Evolutionary conservation across 176 grass and related monocot species (phyloP).

Genomic region (Raddia guianensis): DNA sequence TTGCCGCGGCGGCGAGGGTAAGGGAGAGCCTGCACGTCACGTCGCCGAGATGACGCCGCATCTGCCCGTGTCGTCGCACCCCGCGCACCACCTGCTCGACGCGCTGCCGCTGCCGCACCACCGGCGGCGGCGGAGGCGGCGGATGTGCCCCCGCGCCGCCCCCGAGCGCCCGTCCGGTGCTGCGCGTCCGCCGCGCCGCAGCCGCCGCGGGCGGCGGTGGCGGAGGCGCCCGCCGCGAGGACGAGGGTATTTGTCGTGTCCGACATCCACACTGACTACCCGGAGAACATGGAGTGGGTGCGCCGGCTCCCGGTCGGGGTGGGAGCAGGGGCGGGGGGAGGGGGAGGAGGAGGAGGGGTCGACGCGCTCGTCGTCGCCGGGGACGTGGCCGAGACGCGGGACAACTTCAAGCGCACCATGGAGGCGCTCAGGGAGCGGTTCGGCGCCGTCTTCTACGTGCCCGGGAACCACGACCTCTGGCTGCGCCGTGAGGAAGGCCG

Average conservation of each 20-base stretch:
- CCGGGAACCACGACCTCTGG: constrained; percentile 96
- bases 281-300: constrained; percentile 99
- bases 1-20: constrained; percentile 25
- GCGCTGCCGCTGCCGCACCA: constrained; percentile 33
- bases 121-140: constrained; percentile 20
- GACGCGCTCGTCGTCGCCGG: constrained; percentile 89
- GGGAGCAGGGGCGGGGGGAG: neutral
- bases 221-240: neutral
- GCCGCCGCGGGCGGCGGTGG: constrained; percentile 10
- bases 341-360: neutral
- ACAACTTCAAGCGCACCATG: constrained; percentile 78
- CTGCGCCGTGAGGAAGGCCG: constrained; percentile 69
- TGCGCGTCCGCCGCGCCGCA: constrained; percentile 24
- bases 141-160: constrained; percentile 7
- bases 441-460: constrained; percentile 77
- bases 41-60: constrained; percentile 51
- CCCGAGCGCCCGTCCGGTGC: constrained; percentile 30
- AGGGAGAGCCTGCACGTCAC: neutral
- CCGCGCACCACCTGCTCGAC: constrained; percentile 43
- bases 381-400: constrained; percentile 80
- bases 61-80: constrained; percentile 38
- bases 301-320: constrained; percentile 50
- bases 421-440: constrained; percentile 63
- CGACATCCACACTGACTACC: constrained; percentile 89
- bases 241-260: constrained; percentile 85